Conservation (phyloP, 495 filamentous ascomycete species). For the Podospora appendiculata region DNA sequence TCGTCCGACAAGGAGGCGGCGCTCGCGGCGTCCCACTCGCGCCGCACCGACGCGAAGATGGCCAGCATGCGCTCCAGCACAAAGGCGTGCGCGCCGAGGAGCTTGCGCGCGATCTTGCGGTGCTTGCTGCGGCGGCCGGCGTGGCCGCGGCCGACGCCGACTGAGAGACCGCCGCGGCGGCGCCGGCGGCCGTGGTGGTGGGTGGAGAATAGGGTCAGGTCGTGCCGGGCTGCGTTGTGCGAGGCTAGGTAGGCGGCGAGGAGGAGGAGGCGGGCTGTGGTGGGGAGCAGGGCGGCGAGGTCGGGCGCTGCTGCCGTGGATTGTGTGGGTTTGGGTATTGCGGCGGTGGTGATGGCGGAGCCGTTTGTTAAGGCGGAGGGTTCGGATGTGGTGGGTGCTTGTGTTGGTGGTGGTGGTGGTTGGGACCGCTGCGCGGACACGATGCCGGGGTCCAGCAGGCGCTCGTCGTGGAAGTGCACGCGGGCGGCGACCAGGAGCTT, state of each 20-base stretch:
- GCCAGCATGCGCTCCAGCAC: slow-evolving; percentile 80
- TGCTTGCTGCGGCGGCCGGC: slow-evolving; percentile 45
- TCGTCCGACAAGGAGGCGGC: background rate
- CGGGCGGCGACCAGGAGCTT: slow-evolving; percentile 69
- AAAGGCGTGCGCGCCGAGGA: slow-evolving; percentile 73
- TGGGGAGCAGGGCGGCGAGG: slow-evolving; percentile 53
- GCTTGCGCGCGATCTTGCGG: slow-evolving; percentile 60
- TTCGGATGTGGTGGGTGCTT: background rate
- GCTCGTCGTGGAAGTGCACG: slow-evolving; percentile 68
- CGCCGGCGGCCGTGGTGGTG: slow-evolving; percentile 48
- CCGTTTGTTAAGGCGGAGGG: no score
- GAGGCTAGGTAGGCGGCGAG: slow-evolving; percentile 88
- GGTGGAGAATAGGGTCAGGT: slow-evolving; percentile 80
- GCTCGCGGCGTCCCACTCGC: slow-evolving; percentile 47
- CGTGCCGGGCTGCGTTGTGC: slow-evolving; percentile 71
- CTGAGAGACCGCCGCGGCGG: slow-evolving; percentile 25
- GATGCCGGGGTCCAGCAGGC: slow-evolving; percentile 61
- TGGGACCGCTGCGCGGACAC: slow-evolving; percentile 29
- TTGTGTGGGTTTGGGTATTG: no score
- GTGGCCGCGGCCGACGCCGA: slow-evolving; percentile 23
- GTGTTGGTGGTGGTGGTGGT: background rate
- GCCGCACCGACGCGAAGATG: slow-evolving; percentile 73
- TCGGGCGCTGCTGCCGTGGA: slow-evolving; percentile 7
- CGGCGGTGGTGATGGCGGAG: slow-evolving; percentile 14
- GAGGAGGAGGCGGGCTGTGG: slow-evolving; percentile 74